A percentile compares a stretch with the other conserved stretches of the same genome.
These are phyloP conservation scores for Arthrobotrys entomopaga DNA, from an alignment of 2,329 filamentous ascomycete genomes.

Conservation along the genomic window DNA sequence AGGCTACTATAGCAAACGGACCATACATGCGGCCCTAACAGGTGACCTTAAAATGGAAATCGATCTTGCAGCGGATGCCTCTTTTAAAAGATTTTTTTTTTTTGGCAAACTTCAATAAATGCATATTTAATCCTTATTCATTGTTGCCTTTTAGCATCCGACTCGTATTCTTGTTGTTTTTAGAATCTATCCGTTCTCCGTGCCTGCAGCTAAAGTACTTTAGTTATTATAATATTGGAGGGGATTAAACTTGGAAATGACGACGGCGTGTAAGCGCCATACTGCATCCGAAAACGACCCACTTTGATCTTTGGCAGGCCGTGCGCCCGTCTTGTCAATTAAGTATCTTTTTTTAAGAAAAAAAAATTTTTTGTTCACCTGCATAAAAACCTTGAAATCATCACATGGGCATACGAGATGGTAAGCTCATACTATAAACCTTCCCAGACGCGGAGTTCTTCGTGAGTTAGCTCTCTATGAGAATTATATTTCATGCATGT, in stretches of 20 bases:
- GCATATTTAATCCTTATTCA: background rate
- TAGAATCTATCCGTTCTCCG: no score
- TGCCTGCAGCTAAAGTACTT: no score
- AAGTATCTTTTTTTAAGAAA: no score
- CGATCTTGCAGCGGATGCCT: constrained; percentile 11
- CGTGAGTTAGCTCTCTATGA: constrained; percentile 20
- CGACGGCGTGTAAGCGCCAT: constrained; percentile 56
- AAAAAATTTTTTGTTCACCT: constrained; percentile 9
- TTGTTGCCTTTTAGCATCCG: background rate
- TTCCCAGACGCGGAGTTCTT: constrained; percentile 24
- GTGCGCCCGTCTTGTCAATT: constrained; percentile 52
- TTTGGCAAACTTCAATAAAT: constrained; percentile 18
- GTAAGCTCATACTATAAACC: constrained; percentile 33
- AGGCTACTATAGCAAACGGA: constrained; percentile 37
- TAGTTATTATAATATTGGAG: no score
- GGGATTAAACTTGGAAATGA: constrained; percentile 33
- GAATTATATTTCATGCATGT: constrained; percentile 52
- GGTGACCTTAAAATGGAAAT: constrained; percentile 23
- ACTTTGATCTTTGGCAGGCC: constrained; percentile 48
- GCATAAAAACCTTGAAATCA: constrained; percentile 37
- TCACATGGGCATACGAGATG: constrained; percentile 44
- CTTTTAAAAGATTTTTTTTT: background rate
- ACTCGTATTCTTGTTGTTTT: no score
- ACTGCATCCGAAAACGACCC: constrained; percentile 50
- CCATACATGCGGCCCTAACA: background rate